phyloP scores from a whole-genome alignment of 1,139 yeast genomes.

The Hemisphaericaspora lyxosophila region DNA sequence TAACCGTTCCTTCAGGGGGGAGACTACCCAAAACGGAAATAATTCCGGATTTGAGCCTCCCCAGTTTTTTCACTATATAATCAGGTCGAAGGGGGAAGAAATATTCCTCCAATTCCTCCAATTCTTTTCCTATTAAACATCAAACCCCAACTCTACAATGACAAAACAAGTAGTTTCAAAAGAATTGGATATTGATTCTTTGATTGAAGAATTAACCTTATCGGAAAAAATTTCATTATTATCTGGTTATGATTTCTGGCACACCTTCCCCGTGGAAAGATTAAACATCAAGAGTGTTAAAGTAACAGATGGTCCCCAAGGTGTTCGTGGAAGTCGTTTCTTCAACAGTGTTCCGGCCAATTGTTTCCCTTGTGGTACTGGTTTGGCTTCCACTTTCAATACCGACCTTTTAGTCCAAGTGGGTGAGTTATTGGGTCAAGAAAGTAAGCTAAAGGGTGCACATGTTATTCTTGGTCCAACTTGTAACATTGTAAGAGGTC shows the following conservation, averaged over 20 bases:
- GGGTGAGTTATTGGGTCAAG: slow-evolving; percentile 27
- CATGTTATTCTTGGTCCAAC: slow-evolving; percentile 33
- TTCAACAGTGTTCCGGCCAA: slow-evolving; percentile 26
- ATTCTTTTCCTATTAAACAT: too few species aligned
- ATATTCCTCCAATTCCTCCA: too few species aligned
- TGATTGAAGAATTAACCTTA: slow-evolving; percentile 38
- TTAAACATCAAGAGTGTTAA: slow-evolving; percentile 30
- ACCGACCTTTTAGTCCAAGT: slow-evolving; percentile 22
- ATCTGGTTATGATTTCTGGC: slow-evolving; percentile 54
- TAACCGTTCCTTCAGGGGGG: background rate
- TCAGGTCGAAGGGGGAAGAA: too few species aligned
- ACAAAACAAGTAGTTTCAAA: background rate
- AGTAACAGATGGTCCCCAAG: slow-evolving; percentile 31
- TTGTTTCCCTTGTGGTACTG: slow-evolving; percentile 33
- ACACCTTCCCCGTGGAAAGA: slow-evolving; percentile 45
- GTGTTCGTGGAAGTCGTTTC: slow-evolving; percentile 27
- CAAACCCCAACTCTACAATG: background rate
- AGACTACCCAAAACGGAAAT: background rate
- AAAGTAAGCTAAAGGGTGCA: slow-evolving; percentile 26
- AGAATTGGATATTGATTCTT: slow-evolving; percentile 39
- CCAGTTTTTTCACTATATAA: background rate
- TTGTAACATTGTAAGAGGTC: slow-evolving; percentile 27
- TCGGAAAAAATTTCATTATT: slow-evolving; percentile 45
- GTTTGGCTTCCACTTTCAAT: slow-evolving; percentile 39
- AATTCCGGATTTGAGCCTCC: background rate